A percentile compares a stretch with the other conserved stretches of the same genome.
These are phyloP conservation scores for Botrytis sinoallii DNA, from an alignment of 2,329 filamentous ascomycete genomes.

Conservation along the genomic window DNA sequence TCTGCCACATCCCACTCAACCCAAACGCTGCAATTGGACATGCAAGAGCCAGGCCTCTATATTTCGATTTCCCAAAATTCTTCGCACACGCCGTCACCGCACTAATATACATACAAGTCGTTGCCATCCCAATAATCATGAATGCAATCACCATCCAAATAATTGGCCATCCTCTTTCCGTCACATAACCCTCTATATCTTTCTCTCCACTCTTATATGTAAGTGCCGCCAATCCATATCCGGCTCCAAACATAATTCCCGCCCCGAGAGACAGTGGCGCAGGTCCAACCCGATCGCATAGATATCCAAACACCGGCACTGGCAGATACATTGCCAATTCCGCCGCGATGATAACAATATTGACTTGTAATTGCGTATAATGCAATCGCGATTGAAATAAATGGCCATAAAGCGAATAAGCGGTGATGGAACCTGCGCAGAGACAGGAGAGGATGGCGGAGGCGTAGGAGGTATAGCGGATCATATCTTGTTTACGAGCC, in stretches of 20 bases:
- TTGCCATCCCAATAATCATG: constrained; percentile 75
- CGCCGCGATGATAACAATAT: constrained; percentile 80
- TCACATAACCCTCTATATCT: constrained; percentile 43
- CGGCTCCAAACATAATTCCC: constrained; percentile 69
- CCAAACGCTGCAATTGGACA: constrained; percentile 91
- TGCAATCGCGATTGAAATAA: constrained; percentile 81
- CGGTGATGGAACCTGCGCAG: constrained; percentile 86
- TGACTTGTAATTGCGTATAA: constrained; percentile 91
- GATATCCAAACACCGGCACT: constrained; percentile 84
- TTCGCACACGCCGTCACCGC: constrained; percentile 96
- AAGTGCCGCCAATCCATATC: constrained; percentile 80
- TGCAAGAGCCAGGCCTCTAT: constrained; percentile 84
- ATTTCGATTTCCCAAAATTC: constrained; percentile 88
- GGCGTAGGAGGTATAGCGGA: constrained; percentile 48
- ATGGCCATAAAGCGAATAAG: constrained; percentile 91
- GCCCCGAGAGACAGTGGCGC: constrained; percentile 72
- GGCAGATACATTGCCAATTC: constrained; percentile 88
- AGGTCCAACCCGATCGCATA: constrained; percentile 86
- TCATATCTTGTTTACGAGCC: constrained; percentile 28
- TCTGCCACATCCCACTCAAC: constrained; percentile 92
- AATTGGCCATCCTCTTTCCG: constrained; percentile 62
- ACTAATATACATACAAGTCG: constrained; percentile 83
- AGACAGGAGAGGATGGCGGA: constrained; percentile 58
- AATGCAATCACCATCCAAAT: constrained; percentile 83
- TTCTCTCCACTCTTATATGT: constrained; percentile 62